phyloP scores from a whole-genome alignment of 805 yeast genomes.

The Candida caryicola region DNA sequence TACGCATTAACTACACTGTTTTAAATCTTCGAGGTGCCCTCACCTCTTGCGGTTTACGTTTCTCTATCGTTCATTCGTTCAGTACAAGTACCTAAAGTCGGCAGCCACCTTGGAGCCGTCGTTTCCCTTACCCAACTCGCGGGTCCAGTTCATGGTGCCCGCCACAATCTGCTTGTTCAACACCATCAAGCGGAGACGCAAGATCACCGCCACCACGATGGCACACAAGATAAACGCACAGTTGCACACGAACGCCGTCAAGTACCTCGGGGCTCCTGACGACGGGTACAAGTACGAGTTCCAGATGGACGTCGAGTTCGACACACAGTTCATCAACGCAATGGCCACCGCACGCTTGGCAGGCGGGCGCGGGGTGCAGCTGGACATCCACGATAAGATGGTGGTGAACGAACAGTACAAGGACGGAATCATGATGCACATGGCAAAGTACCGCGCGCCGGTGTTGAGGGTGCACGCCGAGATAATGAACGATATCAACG shows the following conservation, averaged over 20 bases:
- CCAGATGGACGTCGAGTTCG: constrained; percentile 57
- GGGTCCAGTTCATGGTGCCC: constrained; percentile 50
- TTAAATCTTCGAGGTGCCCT: too few relatives aligned
- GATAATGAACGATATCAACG: constrained; percentile 47
- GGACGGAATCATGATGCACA: constrained; percentile 58
- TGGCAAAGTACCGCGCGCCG: constrained; percentile 57
- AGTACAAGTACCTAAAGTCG: constrained; percentile 43
- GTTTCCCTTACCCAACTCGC: constrained; percentile 45
- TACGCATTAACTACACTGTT: too few relatives aligned
- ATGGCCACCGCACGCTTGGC: constrained; percentile 57
- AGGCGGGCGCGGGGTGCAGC: constrained; percentile 56
- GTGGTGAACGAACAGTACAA: constrained; percentile 53
- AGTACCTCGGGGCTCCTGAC: constrained; percentile 44
- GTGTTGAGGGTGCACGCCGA: constrained; percentile 50
- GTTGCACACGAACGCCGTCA: constrained; percentile 47
- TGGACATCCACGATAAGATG: constrained; percentile 54
- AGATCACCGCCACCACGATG: constrained; percentile 34
- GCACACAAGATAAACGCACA: constrained; percentile 45
- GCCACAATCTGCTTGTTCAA: constrained; percentile 42
- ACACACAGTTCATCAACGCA: constrained; percentile 54
- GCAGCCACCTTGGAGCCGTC: constrained; percentile 42
- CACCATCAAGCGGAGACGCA: constrained; percentile 36
- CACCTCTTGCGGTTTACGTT: neutral
- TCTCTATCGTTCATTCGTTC: neutral
- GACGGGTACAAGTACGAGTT: constrained; percentile 51